phyloP scores from a whole-genome alignment of 805 yeast species.

The Sugiyamaella chiloensis region DNA sequence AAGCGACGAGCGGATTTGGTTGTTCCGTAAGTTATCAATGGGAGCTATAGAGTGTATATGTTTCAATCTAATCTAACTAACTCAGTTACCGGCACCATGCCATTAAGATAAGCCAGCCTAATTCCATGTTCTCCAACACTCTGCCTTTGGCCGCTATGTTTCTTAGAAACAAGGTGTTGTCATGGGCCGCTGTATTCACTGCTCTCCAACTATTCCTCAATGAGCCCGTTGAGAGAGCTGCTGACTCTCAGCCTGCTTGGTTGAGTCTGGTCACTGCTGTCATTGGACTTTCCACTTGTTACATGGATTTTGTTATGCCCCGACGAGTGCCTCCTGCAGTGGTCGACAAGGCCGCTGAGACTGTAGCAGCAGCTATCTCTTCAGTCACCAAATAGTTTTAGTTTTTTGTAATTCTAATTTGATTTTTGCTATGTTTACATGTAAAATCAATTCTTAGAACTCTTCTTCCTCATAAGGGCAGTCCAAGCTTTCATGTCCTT shows the following conservation, averaged over 20 bases:
- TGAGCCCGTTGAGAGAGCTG: conserved; percentile 27
- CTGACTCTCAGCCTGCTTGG: conserved; percentile 32
- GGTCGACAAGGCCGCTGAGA: conserved; percentile 4
- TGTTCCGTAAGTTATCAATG: conserved; percentile 30
- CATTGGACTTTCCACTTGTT: conserved; percentile 33
- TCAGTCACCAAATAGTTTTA: neutral
- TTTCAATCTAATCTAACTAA: neutral
- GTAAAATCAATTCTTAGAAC: too few species aligned
- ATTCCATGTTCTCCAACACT: conserved; percentile 28
- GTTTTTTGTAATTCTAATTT: neutral
- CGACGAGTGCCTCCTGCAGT: conserved; percentile 18
- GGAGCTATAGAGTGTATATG: too few species aligned
- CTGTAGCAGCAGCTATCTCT: conserved; percentile 9
- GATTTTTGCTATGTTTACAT: too few species aligned
- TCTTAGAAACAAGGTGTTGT: conserved; percentile 34
- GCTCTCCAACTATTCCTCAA: conserved; percentile 33
- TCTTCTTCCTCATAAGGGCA: conserved; percentile 82
- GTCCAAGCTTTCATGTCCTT: conserved; percentile 82
- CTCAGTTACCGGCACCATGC: conserved; percentile 21
- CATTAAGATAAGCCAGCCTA: conserved; percentile 15
- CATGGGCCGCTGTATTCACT: conserved; percentile 38
- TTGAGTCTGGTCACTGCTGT: conserved; percentile 28
- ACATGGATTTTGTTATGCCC: conserved; percentile 36
- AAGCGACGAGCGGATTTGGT: conserved; percentile 31
- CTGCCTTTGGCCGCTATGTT: conserved; percentile 40